Base-by-base conservation (phyloP, 805 yeast genomes). In the Teunomyces aglyptinius region DNA sequence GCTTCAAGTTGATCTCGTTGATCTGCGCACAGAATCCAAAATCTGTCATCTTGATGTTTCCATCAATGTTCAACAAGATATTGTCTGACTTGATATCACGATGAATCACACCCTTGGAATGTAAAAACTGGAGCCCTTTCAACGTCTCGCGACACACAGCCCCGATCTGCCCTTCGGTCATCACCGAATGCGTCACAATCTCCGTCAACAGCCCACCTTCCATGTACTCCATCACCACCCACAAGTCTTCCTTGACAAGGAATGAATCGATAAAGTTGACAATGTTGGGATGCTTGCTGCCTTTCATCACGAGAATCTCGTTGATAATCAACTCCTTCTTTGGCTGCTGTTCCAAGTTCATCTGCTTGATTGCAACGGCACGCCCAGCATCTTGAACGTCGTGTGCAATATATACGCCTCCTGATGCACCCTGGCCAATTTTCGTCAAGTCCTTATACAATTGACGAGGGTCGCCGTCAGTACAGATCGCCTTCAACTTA, bases 211-310 rank as follows among this genome's bases (percentile, higher is more conserved):
- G 85, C 2, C 99, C 99, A 51, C 99, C 99, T 65, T 94, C 97
- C 99, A 94, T 94, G 63, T 89, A 94, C 67, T 94, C 99, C 99
- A 94, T 94, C 16, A 94, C 83, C 7, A 94, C 98, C 99, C 99
- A 94, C 46, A 94, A 73, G 55, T 86, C 90, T 38, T 87, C 88
- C 49, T 80, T 82, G 47, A 87, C 69, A 44, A 87, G 63, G 63
- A 83, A 52, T 0, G 96, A 83, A 60, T 92, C 96, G 50, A 92
- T 82, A 63, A 89, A 94, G 65, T 94, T 94, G 48, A 94, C 99
- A 67, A 94, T 94, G 62, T 94, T 94, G 42, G 82, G 81, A 64
- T 94, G 99, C 57, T 80, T 83, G 44, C 90, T 81, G 20, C 90
- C 96, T 61, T 86, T 89, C 98, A 94, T 94, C 43, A 95, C 99